Conservation (phyloP, 495 filamentous ascomycete species). For the Trichoderma reesei region DNA sequence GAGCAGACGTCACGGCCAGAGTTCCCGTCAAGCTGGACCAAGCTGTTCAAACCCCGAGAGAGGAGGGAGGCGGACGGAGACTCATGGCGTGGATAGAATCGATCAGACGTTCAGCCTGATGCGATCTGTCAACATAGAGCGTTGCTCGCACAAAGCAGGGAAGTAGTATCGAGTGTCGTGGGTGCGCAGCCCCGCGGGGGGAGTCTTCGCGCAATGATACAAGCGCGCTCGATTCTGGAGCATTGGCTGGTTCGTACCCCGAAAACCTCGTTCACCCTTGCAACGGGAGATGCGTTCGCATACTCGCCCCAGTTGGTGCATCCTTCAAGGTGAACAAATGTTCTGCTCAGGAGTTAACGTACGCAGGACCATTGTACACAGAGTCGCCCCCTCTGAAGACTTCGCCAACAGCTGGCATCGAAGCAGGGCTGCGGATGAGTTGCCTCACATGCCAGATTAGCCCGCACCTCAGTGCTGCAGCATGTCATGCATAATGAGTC, state of each 20-base stretch:
- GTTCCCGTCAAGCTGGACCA: not conserved
- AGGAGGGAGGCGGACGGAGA: not conserved
- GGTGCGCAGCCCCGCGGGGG: too few relatives aligned
- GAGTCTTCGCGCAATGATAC: too few relatives aligned
- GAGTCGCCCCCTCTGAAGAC: not conserved
- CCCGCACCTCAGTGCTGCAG: not conserved
- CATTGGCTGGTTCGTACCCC: too few relatives aligned
- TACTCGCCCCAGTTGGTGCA: not conserved
- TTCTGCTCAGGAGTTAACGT: not conserved
- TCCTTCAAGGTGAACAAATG: not conserved
- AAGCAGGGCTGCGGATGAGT: not conserved
- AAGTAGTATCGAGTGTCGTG: too few relatives aligned
- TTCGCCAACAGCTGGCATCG: not conserved
- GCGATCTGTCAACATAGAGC: too few relatives aligned
- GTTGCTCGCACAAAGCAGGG: too few relatives aligned
- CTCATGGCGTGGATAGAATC: not conserved
- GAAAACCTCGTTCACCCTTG: too few relatives aligned
- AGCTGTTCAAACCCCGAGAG: not conserved
- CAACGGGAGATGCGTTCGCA: too few relatives aligned
- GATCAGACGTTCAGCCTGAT: too few relatives aligned
- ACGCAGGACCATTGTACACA: not conserved
- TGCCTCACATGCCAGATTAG: conserved; percentile 4
- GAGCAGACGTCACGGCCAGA: not conserved
- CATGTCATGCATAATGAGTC: conserved; percentile 8
- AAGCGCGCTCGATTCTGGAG: too few relatives aligned